A percentile compares a stretch with the other conserved stretches of the same genome.
phyloP scores from a whole-genome alignment of 2,329 filamentous ascomycete genomes.

The Aspergillus brunneoviolaceus region DNA sequence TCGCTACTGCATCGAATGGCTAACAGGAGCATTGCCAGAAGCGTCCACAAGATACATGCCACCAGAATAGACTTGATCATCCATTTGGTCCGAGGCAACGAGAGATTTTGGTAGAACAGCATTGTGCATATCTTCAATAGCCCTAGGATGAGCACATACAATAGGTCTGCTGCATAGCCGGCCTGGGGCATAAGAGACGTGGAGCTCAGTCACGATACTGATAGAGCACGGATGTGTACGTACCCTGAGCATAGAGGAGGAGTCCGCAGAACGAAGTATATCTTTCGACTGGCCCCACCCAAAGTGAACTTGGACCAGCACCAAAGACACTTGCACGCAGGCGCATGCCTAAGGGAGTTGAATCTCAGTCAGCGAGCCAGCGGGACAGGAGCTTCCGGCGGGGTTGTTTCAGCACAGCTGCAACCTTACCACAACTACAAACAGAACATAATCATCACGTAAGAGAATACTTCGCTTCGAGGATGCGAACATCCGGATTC shows the following conservation, averaged over 20 bases:
- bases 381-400: background rate
- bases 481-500: constrained; percentile 43
- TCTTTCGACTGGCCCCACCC: constrained; percentile 42
- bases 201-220: background rate
- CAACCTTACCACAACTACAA: constrained; percentile 30
- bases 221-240: background rate
- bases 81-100: constrained; percentile 13
- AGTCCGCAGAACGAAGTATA: constrained; percentile 20
- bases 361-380: background rate
- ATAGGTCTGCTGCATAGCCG: constrained; percentile 41
- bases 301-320: constrained; percentile 38
- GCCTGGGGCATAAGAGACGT: constrained; percentile 22
- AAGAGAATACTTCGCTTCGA: constrained; percentile 30
- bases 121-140: constrained; percentile 42
- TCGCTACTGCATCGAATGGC: constrained; percentile 36
- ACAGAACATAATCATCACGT: constrained; percentile 38
- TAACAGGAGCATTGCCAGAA: constrained; percentile 39
- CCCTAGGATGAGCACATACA: constrained; percentile 43
- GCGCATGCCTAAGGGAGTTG: constrained; percentile 29
- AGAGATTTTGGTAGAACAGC: constrained; percentile 23
- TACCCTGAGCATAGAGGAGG: constrained; percentile 39
- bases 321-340: constrained; percentile 38
- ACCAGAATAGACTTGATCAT: constrained; percentile 27
- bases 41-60: constrained; percentile 30
- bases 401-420: background rate